Base-by-base conservation (phyloP, 2,329 filamentous ascomycete species). In the Cadophora sp. region DNA sequence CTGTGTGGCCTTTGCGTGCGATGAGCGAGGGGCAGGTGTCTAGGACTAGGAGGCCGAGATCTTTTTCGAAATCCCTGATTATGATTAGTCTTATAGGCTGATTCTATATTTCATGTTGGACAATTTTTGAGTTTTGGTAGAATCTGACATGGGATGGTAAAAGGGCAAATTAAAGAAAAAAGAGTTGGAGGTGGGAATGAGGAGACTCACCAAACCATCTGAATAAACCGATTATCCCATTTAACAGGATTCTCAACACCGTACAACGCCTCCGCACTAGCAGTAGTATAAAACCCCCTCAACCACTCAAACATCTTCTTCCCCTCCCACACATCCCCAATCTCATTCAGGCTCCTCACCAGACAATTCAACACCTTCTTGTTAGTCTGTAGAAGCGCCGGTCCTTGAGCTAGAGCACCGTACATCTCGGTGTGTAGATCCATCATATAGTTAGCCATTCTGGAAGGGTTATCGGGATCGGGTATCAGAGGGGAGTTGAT, bases 201-300 rank as follows among this genome's bases (percentile, higher is more conserved):
- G 14, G 14, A 33, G 30, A 55, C 59, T 53, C 45, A 51, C 47
- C 39, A 58, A 41, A 53, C 62, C 50, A 43, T 56, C 33, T 65
- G 62, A 7, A 66, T 53, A 18, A 68, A 56, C 13, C 30, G 48
- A 8, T 55, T 50, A 55, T 64, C 56, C 58, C 50, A 51, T 13
- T 58, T 48, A 8, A 72, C 53, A 1, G 81, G 81, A 67, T 84
- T 83, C 1, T 78, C 63, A 1, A 79, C 76, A 0, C 83, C 83
- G 64, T 80, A 84, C 14, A 84, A 72, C 3, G 79, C 78, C 20
- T 76, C 70, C 5, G 77, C 66, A 27, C 59, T 62, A 20, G 59
- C 66, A 20, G 63, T 61, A 3, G 66, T 66, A 27, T 68, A 70
- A 11, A 55, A 55, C 33, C 47, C 50, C 16, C 64, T 24, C 39